phyloP scores from a whole-genome alignment of 2,329 filamentous ascomycete species.

The Microcera coccophila region DNA sequence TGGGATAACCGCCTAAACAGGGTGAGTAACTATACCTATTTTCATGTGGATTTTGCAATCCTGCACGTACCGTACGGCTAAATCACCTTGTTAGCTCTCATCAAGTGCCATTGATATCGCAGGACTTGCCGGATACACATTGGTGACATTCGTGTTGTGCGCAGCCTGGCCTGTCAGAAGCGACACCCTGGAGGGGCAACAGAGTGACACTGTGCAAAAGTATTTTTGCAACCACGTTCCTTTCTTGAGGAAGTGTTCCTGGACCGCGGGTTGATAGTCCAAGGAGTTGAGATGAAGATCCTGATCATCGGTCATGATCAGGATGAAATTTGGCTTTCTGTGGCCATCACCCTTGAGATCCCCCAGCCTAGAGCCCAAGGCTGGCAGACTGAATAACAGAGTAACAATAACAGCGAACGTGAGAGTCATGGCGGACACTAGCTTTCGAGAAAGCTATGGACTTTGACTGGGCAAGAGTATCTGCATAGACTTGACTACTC shows the following conservation, averaged over 20 bases:
- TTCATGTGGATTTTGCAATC: background rate
- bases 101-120: no score
- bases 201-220: constrained; percentile 57
- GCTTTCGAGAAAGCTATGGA: no score
- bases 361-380: no score
- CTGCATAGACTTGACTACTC: no score
- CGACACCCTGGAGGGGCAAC: constrained; percentile 56
- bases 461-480: no score
- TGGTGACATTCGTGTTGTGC: constrained; percentile 61
- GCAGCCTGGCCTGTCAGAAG: constrained; percentile 59
- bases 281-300: constrained; percentile 59
- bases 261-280: constrained; percentile 53
- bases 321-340: constrained; percentile 62
- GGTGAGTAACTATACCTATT: background rate
- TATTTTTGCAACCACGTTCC: constrained; percentile 59
- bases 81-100: constrained; percentile 51
- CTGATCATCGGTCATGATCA: constrained; percentile 65
- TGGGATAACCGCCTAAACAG: constrained; percentile 38
- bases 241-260: constrained; percentile 51
- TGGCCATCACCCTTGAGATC: no score
- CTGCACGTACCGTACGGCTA: constrained; percentile 39
- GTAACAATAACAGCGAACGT: no score
- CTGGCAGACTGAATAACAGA: no score
- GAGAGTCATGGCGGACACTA: no score
- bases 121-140: no score